Base-by-base conservation (phyloP, 164 flowering plant species). In the Kingdonia uniflora region DNA sequence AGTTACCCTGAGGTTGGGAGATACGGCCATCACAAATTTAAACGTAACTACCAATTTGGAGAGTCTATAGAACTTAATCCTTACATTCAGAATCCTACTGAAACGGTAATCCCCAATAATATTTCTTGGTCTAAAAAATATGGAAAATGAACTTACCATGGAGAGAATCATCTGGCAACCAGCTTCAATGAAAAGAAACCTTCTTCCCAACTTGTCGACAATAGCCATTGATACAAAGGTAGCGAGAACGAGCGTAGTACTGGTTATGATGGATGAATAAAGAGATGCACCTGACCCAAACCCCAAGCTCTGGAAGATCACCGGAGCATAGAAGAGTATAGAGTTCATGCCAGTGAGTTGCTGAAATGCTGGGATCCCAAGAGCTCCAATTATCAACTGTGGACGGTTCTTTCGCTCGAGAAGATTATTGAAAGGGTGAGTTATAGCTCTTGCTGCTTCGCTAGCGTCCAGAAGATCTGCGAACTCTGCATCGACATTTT, bases 271-370 rank as follows among this genome's bases (percentile, higher is more conserved):
- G 11, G 96, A 77, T 5, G 97, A 82, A 49, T 71, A 82, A 0
- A 91, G 76, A 17, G 96, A 52, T 13, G 84, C 75, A 0, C 69
- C 54, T 0, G 81, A 65, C 8, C 87, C 86, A 25, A 90, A 80
- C 0, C 97, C 97, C 66, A 91, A 60, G 73, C 74, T 91, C 61
- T 81, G 86, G 43, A 91, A 87, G 43, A 91, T 76, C 20, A 85
- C 95, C 1, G 97, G 97, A 20, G 97, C 91, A 51, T 91, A 91
- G 66, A 91, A 91, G 39, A 87, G 82, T 1, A 91, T 83, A 1
- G 95, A 85, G 64, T 91, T 91, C 72, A 64, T 91, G 19, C 97
- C 97, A 0, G 96, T 80, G 25, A 87, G 81, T 56, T 91, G 95
- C 58, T 91, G 96, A 68, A 87, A 91, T 19, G 95, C 91, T 0